Evolutionary conservation across 2,329 filamentous ascomycete species (phyloP), one percentile per base, ranked within the genome.

Genomic region (Alternaria triticimaculans): DNA sequence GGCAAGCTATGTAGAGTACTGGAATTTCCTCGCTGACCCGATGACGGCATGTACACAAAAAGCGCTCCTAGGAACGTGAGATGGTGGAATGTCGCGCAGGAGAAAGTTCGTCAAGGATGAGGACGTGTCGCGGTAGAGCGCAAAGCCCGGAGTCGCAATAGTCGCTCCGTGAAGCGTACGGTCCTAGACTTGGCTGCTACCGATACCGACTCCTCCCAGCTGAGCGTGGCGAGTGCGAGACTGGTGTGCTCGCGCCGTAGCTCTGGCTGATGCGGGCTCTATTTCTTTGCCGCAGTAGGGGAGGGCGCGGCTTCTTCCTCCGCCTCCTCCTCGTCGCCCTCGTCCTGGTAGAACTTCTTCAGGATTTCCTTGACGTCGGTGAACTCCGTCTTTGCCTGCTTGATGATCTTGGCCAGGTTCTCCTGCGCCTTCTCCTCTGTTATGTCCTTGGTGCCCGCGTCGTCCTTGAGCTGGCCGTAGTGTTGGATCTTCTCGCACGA

Each of bases 401-500:
- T 83, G 66, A 98, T 86, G 8, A 90, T 92, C 48, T 89, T 87
- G 69, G 84, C 85, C 75, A 97, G 92, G 65, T 88, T 88, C 65
- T 87, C 81, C 37, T 97, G 84, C 53, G 88, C 82, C 3, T 89
- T 83, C 63, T 90, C 85, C 73, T 96, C 89, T 2, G 84, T 82
- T 76, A 93, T 89, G 60, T 88, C 85, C 44, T 85, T 82, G 6
- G 84, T 86, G 45, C 94, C 94, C 46, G 92, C 90, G 64, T 92
- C 88, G 72, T 95, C 94, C 81, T 94, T 93, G 74, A 87, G 86
- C 75, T 92, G 91, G 70, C 95, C 95, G 79, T 90, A 96, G 76
- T 97, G 91, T 81, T 99, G 95, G 75, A 99, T 97, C 85, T 96
- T 94, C 82, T 98, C 94, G 83, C 96, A 99, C 66, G 89, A 91